Conservation (phyloP, 2,329 filamentous ascomycete genomes). For the Pseudogymnoascus sp. region DNA sequence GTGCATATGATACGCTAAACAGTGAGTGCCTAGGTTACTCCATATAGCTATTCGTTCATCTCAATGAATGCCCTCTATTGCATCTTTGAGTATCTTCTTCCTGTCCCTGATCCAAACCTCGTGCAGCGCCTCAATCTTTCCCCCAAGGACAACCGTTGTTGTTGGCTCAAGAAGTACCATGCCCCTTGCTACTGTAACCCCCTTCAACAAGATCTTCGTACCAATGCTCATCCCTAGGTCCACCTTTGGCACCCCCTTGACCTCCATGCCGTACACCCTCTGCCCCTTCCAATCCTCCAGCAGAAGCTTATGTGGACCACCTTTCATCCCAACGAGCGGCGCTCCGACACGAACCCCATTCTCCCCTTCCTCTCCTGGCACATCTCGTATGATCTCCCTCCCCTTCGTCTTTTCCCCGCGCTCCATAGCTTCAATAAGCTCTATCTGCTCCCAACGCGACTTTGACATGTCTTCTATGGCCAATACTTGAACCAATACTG, state of each 20-base stretch:
- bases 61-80: slow-evolving; percentile 34
- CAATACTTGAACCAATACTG: slow-evolving; percentile 72
- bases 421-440: slow-evolving; percentile 66
- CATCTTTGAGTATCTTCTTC: slow-evolving; percentile 60
- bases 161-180: slow-evolving; percentile 68
- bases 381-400: slow-evolving; percentile 71
- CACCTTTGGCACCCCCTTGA: slow-evolving; percentile 57
- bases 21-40: too few relatives aligned
- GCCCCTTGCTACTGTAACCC: slow-evolving; percentile 63
- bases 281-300: slow-evolving; percentile 71
- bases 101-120: slow-evolving; percentile 66
- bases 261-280: slow-evolving; percentile 65
- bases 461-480: slow-evolving; percentile 77
- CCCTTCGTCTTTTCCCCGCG: slow-evolving; percentile 69
- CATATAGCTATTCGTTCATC: neutral
- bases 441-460: slow-evolving; percentile 80
- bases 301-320: slow-evolving; percentile 66
- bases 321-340: neutral
- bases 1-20: neutral
- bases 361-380: slow-evolving; percentile 40
- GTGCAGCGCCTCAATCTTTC: slow-evolving; percentile 77
- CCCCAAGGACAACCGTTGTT: slow-evolving; percentile 68
- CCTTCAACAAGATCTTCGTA: slow-evolving; percentile 69
- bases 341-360: slow-evolving; percentile 13
- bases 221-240: slow-evolving; percentile 66